Percentiles rank a stretch among this genome's conserved stretches.
phyloP scores from a whole-genome alignment of 2,329 filamentous ascomycete genomes.

The Colletotrichum sp. region DNA sequence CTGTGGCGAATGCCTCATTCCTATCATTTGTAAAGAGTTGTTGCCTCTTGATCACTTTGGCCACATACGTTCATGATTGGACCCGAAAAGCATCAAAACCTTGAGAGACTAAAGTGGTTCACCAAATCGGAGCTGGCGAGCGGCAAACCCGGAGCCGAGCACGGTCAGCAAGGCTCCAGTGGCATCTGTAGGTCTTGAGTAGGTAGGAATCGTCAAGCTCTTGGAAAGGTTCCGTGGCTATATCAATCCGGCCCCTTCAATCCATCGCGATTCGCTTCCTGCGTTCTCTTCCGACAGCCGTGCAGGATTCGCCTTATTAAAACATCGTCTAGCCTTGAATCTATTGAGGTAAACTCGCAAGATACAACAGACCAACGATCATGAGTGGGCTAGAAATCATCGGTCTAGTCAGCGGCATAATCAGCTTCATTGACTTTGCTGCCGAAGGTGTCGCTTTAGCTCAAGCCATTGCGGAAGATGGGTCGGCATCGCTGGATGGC shows the following conservation, averaged over 20 bases:
- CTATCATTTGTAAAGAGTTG: not conserved
- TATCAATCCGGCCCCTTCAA: not conserved
- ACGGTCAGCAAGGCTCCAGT: not conserved
- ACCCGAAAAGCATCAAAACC: not conserved
- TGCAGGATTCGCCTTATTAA: not conserved
- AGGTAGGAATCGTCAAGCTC: not conserved
- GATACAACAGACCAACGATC: not conserved
- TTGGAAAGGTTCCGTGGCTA: not conserved
- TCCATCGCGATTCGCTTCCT: not conserved
- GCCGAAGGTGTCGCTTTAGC: not conserved
- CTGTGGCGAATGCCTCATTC: not conserved
- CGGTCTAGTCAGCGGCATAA: not conserved
- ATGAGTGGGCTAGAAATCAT: not conserved
- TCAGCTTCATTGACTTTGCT: not conserved
- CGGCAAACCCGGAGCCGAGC: not conserved
- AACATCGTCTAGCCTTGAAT: not conserved
- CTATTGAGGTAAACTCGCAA: not conserved
- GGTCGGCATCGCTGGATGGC: not conserved
- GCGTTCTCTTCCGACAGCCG: not conserved
- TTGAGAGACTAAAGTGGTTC: not conserved
- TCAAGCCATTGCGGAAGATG: not conserved
- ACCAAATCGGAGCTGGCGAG: not conserved
- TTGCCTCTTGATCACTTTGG: not conserved
- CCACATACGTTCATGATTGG: not conserved
- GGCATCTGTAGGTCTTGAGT: not conserved